Percentiles rank a stretch among this genome's conserved stretches.
phyloP scores from a whole-genome alignment of 2,329 filamentous ascomycete genomes.

The Cladosporium cucumerinum region DNA sequence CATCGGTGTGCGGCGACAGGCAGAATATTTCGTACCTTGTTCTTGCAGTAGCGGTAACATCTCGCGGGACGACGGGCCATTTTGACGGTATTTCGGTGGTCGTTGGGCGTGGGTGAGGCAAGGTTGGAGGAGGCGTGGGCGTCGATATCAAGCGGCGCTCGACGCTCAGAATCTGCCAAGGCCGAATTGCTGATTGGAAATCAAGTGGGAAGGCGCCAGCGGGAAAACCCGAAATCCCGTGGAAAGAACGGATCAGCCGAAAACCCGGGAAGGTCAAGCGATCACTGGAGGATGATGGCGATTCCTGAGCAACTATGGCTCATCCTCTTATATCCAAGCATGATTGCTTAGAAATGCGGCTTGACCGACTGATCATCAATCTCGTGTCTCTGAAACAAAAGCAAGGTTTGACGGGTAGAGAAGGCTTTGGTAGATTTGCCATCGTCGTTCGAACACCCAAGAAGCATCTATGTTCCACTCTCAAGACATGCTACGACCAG shows the following conservation, averaged over 20 bases:
- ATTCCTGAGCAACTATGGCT: background rate
- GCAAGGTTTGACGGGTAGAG: background rate
- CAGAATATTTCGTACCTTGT: constrained; percentile 70
- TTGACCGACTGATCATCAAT: background rate
- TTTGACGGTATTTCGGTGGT: constrained; percentile 66
- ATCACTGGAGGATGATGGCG: background rate
- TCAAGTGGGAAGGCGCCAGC: background rate
- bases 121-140: constrained; percentile 21
- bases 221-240: background rate
- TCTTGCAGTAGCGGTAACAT: constrained; percentile 99
- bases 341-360: background rate
- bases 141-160: constrained; percentile 8
- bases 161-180: too few species aligned
- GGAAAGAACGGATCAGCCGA: background rate
- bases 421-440: background rate
- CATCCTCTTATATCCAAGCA: background rate
- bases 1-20: constrained; percentile 9
- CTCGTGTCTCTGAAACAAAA: background rate
- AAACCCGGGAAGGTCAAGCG: background rate
- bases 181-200: background rate
- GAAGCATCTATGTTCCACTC: too few species aligned
- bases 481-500: too few species aligned
- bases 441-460: background rate
- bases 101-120: constrained; percentile 39
- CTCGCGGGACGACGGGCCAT: constrained; percentile 99